Evolutionary conservation across 257 asterid species (phyloP).

Genomic region (Scutellaria galericulata): DNA sequence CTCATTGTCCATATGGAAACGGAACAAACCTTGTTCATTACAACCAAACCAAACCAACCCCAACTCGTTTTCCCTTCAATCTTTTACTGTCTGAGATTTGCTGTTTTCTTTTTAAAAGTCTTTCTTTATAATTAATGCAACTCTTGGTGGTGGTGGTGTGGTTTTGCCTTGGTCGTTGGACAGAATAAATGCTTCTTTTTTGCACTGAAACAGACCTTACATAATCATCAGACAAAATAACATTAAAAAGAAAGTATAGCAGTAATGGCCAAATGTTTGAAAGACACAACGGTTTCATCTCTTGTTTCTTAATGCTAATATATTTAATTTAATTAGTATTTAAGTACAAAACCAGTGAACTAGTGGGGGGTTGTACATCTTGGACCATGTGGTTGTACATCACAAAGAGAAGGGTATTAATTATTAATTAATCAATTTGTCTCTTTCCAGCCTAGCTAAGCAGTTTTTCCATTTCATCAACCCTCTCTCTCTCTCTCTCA

Average conservation of each 20-base stretch:
- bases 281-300: constrained; percentile 37
- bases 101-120: too few species aligned
- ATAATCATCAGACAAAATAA: background rate
- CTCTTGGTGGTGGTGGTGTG: background rate
- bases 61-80: too few species aligned
- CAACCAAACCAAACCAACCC: too few species aligned
- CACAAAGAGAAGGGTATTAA: constrained; percentile 17
- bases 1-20: too few species aligned
- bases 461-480: constrained; percentile 45
- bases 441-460: constrained; percentile 57
- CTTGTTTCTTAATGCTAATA: constrained; percentile 30
- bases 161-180: constrained; percentile 49
- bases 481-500: background rate
- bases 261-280: constrained; percentile 31
- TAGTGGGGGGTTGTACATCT: constrained; percentile 9
- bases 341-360: background rate
- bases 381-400: constrained; percentile 25
- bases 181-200: constrained; percentile 61
- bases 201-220: constrained; percentile 52
- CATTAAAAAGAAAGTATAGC: background rate
- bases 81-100: too few species aligned
- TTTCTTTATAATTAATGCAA: too few species aligned
- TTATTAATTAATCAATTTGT: background rate
- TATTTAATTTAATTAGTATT: background rate
- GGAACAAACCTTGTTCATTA: too few species aligned